phyloP scores from a whole-genome alignment of 1,139 yeast genomes.

The Saccharomyces hybrid region DNA sequence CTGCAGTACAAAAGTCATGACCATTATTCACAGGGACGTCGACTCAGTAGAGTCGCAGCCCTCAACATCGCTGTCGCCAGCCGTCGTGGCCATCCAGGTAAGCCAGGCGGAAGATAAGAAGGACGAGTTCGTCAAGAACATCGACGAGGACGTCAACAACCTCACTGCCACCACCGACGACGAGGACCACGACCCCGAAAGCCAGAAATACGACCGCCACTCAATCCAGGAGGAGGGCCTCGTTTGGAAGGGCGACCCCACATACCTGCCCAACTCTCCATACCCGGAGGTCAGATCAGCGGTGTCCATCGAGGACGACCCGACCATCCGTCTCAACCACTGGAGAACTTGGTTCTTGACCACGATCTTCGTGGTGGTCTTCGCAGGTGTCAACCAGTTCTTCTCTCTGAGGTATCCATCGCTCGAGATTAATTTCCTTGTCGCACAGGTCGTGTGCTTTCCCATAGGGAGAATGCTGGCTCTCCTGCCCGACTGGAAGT shows the following conservation, averaged over 20 bases:
- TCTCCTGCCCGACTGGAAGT: conserved; percentile 35
- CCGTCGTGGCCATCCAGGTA: not conserved
- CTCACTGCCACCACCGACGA: conserved; percentile 2
- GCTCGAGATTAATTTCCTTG: conserved; percentile 40
- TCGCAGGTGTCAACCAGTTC: conserved; percentile 46
- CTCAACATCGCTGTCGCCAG: not conserved
- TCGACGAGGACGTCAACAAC: not conserved
- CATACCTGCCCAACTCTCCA: conserved; percentile 41
- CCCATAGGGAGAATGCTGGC: conserved; percentile 44
- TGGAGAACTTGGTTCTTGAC: conserved; percentile 46
- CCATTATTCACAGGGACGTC: not conserved
- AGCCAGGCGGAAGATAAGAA: not conserved
- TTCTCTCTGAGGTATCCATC: conserved; percentile 45
- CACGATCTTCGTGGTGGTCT: conserved; percentile 42
- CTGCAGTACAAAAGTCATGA: not conserved
- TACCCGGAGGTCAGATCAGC: conserved; percentile 51
- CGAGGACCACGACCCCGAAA: conserved; percentile 2
- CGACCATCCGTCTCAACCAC: conserved; percentile 40
- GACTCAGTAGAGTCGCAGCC: not conserved
- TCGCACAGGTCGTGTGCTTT: conserved; percentile 47
- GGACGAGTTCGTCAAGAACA: not conserved
- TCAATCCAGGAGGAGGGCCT: not conserved
- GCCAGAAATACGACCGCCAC: not conserved
- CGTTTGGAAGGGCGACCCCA: conserved; percentile 31
- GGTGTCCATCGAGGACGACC: conserved; percentile 44